phyloP scores from a whole-genome alignment of 352 stramenopile species.

The Globisporangium okanoganense region DNA sequence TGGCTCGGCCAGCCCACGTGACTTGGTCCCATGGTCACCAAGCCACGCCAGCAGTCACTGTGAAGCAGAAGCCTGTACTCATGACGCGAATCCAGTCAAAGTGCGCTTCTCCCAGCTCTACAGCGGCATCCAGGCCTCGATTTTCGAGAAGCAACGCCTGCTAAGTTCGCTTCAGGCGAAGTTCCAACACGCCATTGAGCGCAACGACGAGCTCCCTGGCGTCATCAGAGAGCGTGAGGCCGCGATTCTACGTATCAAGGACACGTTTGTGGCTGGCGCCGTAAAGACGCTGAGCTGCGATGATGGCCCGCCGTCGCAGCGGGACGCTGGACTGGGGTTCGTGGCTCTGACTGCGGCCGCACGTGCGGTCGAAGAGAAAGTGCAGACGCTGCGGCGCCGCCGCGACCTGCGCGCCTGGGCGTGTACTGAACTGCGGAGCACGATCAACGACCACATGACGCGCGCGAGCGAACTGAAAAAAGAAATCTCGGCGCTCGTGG shows the following conservation, averaged over 20 bases:
- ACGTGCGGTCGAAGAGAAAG: constrained; percentile 30
- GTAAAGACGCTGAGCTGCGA: constrained; percentile 9
- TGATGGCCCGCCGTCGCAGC: neutral
- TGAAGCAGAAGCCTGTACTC: neutral
- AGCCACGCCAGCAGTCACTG: neutral
- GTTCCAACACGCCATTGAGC: constrained; percentile 20
- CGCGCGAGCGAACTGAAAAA: constrained; percentile 63
- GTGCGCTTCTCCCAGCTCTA: constrained; percentile 35
- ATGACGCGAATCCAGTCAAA: neutral
- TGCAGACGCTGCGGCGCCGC: constrained; percentile 34
- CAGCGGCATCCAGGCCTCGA: constrained; percentile 23
- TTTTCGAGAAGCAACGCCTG: constrained; percentile 19
- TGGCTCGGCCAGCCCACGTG: neutral
- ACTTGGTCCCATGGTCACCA: neutral
- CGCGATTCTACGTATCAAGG: neutral
- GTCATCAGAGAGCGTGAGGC: constrained; percentile 20
- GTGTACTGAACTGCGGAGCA: constrained; percentile 43
- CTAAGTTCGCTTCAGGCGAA: constrained; percentile 17
- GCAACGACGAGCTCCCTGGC: constrained; percentile 29
- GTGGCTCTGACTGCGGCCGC: constrained; percentile 11
- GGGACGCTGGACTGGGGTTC: too few species aligned
- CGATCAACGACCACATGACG: constrained; percentile 52
- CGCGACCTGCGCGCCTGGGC: constrained; percentile 51
- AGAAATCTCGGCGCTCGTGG: constrained; percentile 31
- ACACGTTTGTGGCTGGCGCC: constrained; percentile 9